Base-by-base conservation (phyloP, 257 asterid species). In the Knoxia roxburghii region DNA sequence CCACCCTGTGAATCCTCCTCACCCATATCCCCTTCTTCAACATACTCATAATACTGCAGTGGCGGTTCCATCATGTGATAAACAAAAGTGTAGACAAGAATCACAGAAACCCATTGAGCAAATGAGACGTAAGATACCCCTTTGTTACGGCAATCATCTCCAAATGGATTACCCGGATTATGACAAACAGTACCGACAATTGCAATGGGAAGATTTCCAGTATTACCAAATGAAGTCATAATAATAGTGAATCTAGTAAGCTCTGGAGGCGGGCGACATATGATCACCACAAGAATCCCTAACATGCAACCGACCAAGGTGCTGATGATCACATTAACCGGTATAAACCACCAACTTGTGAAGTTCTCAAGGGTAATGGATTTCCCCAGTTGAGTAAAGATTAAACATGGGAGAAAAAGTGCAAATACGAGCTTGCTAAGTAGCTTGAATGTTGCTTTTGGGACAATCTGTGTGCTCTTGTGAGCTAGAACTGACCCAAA, bases 41-140 rank as follows among this genome's bases (percentile, higher is more conserved):
- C 71, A 65, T 73, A 18, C 59, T 73, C 79, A 63, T 73, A 77
- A 54, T 77, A 65, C 57, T 61, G 73, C 66, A 77, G 27, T n/a
- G 78, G 78, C 45, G 81, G 81, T 68, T 77, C 83, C 79, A 81
- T 81, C 85, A 81, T 72, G 68, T 75, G 83, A 67, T 72, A 81
- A 6, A 81, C 81, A 14, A 81, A 27, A 17, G 86, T 75, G 50
- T 81, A 75, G 2, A 78, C 81, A 11, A 81, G 81, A 27, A 72
- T 77, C 50, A 81, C 81, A 20, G 81, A 61, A 23, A 72, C 75
- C 80, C 81, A 77, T 11, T 81, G 85, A 54, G 83, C 75, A 66
- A 81, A 77, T 0, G 81, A 77, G 61, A 78, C 81, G 56, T 81
- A 81, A 5, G 86, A 77, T 37, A 73, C 68, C 21, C 86, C 81